Evolutionary conservation across 257 asterid species (phyloP).

Genomic region (Rehmannia glutinosa): DNA sequence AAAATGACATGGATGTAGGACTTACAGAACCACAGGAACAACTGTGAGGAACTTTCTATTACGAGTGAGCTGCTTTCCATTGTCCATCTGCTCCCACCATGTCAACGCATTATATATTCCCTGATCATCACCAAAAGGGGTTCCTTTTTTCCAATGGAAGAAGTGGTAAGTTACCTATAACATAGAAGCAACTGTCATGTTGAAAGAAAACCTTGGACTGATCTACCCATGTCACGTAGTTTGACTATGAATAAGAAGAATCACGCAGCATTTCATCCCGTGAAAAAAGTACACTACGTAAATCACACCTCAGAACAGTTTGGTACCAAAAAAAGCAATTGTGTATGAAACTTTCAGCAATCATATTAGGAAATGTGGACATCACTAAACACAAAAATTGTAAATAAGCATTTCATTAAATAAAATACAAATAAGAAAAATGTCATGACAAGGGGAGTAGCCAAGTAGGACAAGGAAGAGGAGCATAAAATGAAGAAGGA

Average conservation of each 20-base stretch:
- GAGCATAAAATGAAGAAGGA: background rate
- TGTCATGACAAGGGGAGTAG: background rate
- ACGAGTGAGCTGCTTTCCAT: slow-evolving; percentile 90
- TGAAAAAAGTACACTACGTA: background rate
- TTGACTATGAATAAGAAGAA: background rate
- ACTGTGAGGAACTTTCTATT: slow-evolving; percentile 87
- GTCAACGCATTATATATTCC: slow-evolving; percentile 83
- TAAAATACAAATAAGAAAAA: background rate
- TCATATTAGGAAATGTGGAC: background rate
- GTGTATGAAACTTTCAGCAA: background rate
- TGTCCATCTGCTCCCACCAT: slow-evolving; percentile 97
- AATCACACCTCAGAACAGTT: background rate
- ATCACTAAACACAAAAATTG: background rate
- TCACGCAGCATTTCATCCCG: background rate
- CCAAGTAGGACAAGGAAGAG: background rate
- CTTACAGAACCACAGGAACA: slow-evolving; percentile 93
- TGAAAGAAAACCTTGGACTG: slow-evolving; percentile 4
- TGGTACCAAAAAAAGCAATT: background rate
- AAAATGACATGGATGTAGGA: slow-evolving; percentile 11
- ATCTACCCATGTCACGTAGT: background rate
- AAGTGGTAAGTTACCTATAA: slow-evolving; percentile 73
- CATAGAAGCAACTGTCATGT: slow-evolving; percentile 19
- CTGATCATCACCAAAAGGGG: slow-evolving; percentile 94
- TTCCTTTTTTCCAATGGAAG: slow-evolving; percentile 95
- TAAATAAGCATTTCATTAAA: background rate